Evolutionary conservation across 2,329 filamentous ascomycete species (phyloP).

Genomic region (Alternaria arbusti): DNA sequence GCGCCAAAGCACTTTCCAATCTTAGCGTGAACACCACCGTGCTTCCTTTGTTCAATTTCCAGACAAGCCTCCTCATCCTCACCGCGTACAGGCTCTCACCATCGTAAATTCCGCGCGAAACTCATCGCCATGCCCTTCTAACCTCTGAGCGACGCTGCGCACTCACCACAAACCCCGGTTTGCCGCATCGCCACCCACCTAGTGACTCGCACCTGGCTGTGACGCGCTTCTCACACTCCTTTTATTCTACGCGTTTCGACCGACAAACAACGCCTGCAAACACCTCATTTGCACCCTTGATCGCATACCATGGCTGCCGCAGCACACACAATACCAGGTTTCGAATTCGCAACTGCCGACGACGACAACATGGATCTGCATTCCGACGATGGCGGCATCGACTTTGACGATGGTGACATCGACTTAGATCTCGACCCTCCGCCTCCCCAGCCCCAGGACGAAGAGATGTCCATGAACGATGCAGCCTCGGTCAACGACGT

Average conservation of each 20-base stretch:
- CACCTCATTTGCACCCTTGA: not conserved
- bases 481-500: slow-evolving; percentile 36
- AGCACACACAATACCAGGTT: slow-evolving; percentile 23
- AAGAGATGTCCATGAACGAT: slow-evolving; percentile 66
- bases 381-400: slow-evolving; percentile 50
- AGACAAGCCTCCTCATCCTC: slow-evolving; percentile 7
- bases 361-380: slow-evolving; percentile 61
- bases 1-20: slow-evolving; percentile 10
- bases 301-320: slow-evolving; percentile 31
- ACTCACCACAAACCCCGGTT: slow-evolving; percentile 4
- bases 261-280: slow-evolving; percentile 2
- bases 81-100: not conserved
- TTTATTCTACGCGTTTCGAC: slow-evolving; percentile 10
- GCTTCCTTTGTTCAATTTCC: slow-evolving; percentile 22
- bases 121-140: slow-evolving; percentile 17
- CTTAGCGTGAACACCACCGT: slow-evolving; percentile 17
- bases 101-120: not conserved
- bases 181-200: slow-evolving; percentile 12
- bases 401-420: slow-evolving; percentile 63
- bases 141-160: not conserved
- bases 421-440: slow-evolving; percentile 60
- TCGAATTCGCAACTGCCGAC: slow-evolving; percentile 48
- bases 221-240: slow-evolving; percentile 26
- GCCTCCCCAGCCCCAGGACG: slow-evolving; percentile 30
- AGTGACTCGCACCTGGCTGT: slow-evolving; percentile 14